These are phyloP conservation scores for Dioscorea alata DNA, from an alignment of 106 monocot species.

Conservation along the genomic window DNA sequence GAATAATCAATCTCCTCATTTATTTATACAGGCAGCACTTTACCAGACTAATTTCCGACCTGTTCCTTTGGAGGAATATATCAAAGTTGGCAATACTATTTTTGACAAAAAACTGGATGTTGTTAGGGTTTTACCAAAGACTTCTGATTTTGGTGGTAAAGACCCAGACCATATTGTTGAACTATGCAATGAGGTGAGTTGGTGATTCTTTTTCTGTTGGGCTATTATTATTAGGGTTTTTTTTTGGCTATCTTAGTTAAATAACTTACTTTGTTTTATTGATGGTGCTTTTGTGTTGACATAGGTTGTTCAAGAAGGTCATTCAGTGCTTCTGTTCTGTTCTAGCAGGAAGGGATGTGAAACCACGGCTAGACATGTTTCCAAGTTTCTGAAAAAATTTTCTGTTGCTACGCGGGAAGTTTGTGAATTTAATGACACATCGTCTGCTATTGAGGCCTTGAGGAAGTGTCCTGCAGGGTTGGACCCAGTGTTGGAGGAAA, in stretches of 20 bases:
- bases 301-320: slow-evolving; percentile 93
- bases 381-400: slow-evolving; percentile 46
- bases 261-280: neutral
- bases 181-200: slow-evolving; percentile 90
- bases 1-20: too few species aligned
- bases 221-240: neutral
- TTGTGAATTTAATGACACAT: slow-evolving; percentile 47
- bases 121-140: slow-evolving; percentile 54
- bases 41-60: slow-evolving; percentile 91
- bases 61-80: slow-evolving; percentile 89
- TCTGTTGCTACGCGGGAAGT: slow-evolving; percentile 17
- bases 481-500: slow-evolving; percentile 86
- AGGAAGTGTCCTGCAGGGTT: slow-evolving; percentile 76
- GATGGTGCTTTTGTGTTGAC: neutral
- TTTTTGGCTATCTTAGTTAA: neutral
- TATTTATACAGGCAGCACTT: slow-evolving; percentile 62
- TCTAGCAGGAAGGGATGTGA: slow-evolving; percentile 98
- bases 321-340: slow-evolving; percentile 91
- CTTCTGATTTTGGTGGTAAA: slow-evolving; percentile 78
- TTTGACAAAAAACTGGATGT: slow-evolving; percentile 69
- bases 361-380: slow-evolving; percentile 83
- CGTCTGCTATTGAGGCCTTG: slow-evolving; percentile 77
- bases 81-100: slow-evolving; percentile 86
- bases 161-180: slow-evolving; percentile 97
- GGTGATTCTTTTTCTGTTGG: neutral